phyloP scores from a whole-genome alignment of 2,329 filamentous ascomycete genomes.

The Ophiostoma sp. region DNA sequence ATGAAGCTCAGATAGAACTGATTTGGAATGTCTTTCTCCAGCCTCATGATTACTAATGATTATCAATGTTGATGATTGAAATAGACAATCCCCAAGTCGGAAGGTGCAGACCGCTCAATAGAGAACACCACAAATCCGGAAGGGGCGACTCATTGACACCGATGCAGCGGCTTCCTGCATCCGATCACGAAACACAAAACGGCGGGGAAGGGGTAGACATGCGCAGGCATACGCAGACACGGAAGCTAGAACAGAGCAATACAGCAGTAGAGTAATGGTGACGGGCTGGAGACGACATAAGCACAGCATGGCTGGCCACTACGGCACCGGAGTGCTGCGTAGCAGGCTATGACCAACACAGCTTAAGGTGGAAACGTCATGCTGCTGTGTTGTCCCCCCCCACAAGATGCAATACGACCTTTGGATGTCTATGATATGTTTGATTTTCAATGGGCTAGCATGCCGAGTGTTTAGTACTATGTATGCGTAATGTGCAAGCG shows the following conservation, averaged over 20 bases:
- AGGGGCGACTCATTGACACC: neutral
- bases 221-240: neutral
- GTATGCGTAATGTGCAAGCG: neutral
- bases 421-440: neutral
- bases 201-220: neutral
- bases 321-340: neutral
- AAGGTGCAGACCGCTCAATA: neutral
- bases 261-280: neutral
- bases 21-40: neutral
- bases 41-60: neutral
- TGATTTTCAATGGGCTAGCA: too few relatives aligned
- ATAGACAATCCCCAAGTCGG: neutral
- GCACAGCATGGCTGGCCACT: neutral
- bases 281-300: neutral
- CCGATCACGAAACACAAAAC: neutral
- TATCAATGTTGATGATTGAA: neutral
- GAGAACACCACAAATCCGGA: neutral
- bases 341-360: slow-evolving; percentile 9
- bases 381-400: slow-evolving; percentile 9
- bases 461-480: neutral
- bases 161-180: neutral
- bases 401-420: neutral
- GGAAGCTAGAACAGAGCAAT: neutral
- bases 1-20: too few relatives aligned
- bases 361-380: slow-evolving; percentile 18